A percentile compares a stretch with the other conserved stretches of the same genome.
phyloP scores from a whole-genome alignment of 2,329 filamentous ascomycete genomes.

The Botrytis fragariae region DNA sequence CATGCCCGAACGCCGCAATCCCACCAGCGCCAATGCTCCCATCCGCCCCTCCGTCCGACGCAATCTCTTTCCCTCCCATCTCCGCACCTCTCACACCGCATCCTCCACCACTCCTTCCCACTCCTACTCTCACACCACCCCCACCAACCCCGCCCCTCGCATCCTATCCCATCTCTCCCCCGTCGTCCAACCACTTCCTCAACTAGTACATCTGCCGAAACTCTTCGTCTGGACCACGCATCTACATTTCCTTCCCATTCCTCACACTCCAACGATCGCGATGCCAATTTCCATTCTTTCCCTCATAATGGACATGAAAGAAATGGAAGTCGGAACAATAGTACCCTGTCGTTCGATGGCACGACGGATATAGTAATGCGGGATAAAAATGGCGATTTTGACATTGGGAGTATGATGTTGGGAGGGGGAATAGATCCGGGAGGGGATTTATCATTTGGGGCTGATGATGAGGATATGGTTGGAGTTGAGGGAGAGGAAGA shows the following conservation, averaged over 20 bases:
- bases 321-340: background rate
- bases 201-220: conserved; percentile 45
- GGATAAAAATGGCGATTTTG: conserved; percentile 61
- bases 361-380: conserved; percentile 58
- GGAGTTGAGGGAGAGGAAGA: conserved; percentile 45
- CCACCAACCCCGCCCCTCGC: conserved; percentile 36
- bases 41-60: conserved; percentile 14
- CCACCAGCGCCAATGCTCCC: background rate
- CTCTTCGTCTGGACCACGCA: conserved; percentile 49
- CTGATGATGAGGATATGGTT: conserved; percentile 51
- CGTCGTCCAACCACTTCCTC: conserved; percentile 52
- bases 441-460: conserved; percentile 31
- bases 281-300: background rate
- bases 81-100: conserved; percentile 4
- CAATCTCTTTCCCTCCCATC: conserved; percentile 22
- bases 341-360: background rate
- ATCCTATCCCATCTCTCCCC: conserved; percentile 57
- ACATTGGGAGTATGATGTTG: conserved; percentile 45
- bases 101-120: conserved; percentile 14
- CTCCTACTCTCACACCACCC: conserved; percentile 19
- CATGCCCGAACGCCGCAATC: conserved; percentile 34
- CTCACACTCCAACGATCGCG: background rate
- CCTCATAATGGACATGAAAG: background rate
- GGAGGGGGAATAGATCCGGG: background rate
- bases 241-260: conserved; percentile 34